Evolutionary conservation across 805 yeast genomes (phyloP).

Genomic region (Ogataea allantospora): DNA sequence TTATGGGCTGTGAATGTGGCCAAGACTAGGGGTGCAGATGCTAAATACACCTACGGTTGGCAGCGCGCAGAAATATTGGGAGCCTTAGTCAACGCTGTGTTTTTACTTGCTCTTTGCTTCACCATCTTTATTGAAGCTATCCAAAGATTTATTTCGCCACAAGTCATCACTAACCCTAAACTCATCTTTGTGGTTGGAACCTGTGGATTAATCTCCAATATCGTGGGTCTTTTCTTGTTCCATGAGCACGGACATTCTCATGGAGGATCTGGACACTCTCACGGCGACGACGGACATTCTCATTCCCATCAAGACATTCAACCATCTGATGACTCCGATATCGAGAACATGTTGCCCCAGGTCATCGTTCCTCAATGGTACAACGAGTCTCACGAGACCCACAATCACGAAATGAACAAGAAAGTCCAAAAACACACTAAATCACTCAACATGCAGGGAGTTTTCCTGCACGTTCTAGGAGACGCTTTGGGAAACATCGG

Average conservation of each 20-base stretch:
- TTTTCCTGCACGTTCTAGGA: constrained; percentile 90
- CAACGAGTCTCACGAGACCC: constrained; percentile 20
- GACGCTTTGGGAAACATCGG: constrained; percentile 96
- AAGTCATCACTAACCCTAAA: constrained; percentile 75
- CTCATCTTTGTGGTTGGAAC: constrained; percentile 78
- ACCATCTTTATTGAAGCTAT: constrained; percentile 90
- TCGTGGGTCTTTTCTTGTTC: constrained; percentile 81
- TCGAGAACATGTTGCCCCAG: constrained; percentile 30
- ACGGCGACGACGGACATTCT: constrained; percentile 33
- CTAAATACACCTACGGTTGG: constrained; percentile 95
- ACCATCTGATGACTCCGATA: constrained; percentile 22
- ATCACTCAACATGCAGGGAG: constrained; percentile 97
- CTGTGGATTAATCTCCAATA: constrained; percentile 79
- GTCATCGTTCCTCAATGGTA: constrained; percentile 21
- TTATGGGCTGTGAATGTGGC: constrained; percentile 96
- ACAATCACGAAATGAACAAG: constrained; percentile 26
- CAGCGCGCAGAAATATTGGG: constrained; percentile 96
- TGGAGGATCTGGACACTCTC: constrained; percentile 27
- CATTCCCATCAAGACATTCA: constrained; percentile 9
- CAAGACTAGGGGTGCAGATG: constrained; percentile 74
- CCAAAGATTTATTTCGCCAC: constrained; percentile 83
- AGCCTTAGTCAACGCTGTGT: constrained; percentile 91
- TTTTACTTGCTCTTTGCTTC: constrained; percentile 85
- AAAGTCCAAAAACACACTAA: constrained; percentile 33
- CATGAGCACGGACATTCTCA: constrained; percentile 72